A percentile compares a stretch with the other conserved stretches of the same genome.
Evolutionary conservation across 768 basidiomycete genomes (phyloP).

Genomic region (Pulveroboletus sp.): DNA sequence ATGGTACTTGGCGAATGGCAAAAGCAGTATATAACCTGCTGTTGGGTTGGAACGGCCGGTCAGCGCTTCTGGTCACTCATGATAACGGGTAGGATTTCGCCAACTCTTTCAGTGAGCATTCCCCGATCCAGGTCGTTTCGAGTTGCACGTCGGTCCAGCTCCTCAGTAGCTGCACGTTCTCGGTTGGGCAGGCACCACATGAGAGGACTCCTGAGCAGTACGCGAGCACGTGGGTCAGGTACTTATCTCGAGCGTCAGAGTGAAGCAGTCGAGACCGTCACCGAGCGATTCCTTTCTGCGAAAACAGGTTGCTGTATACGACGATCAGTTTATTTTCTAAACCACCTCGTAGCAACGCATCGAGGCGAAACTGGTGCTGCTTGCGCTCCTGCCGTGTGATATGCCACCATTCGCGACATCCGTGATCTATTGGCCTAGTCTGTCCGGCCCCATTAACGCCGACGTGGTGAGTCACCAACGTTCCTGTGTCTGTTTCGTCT

Average conservation of each 20-base stretch:
- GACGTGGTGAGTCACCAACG: slow-evolving; percentile 21
- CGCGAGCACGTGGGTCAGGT: slow-evolving; percentile 3
- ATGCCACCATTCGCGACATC: slow-evolving; percentile 30
- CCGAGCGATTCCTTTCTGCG: slow-evolving; percentile 28
- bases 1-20: slow-evolving; percentile 23
- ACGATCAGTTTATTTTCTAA: slow-evolving; percentile 29
- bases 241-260: slow-evolving; percentile 11
- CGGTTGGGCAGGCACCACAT: slow-evolving; percentile 5
- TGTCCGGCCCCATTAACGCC: slow-evolving; percentile 22
- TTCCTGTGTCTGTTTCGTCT: neutral
- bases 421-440: slow-evolving; percentile 28
- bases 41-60: neutral
- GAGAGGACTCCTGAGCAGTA: slow-evolving; percentile 17
- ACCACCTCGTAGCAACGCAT: slow-evolving; percentile 19
- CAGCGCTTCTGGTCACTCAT: neutral
- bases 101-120: slow-evolving; percentile 26
- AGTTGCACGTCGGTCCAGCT: slow-evolving; percentile 9
- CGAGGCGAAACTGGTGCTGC: slow-evolving; percentile 25
- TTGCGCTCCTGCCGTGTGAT: slow-evolving; percentile 27
- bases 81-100: slow-evolving; percentile 30
- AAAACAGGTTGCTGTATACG: slow-evolving; percentile 27
- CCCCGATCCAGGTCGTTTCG: neutral
- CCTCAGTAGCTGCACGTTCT: slow-evolving; percentile 22
- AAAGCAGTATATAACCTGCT: slow-evolving; percentile 22
- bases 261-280: slow-evolving; percentile 17